Evolutionary conservation across 768 basidiomycete species (phyloP).

Genomic region (Scleroderma citrinum): DNA sequence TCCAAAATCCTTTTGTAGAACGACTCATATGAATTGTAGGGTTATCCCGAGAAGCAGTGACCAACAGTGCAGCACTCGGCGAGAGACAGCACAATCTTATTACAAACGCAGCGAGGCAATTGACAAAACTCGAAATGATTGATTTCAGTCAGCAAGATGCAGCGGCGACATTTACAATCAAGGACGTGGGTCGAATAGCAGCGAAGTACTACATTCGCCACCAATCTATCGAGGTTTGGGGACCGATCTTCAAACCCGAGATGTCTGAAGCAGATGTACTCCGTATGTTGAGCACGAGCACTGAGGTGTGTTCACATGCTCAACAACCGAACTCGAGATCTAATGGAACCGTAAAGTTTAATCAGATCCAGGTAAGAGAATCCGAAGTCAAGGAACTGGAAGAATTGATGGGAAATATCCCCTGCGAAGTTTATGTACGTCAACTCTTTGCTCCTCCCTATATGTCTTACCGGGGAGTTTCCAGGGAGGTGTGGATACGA

Average conservation of each 20-base stretch:
- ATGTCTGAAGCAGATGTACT: constrained; percentile 96
- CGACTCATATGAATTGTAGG: constrained; percentile 40
- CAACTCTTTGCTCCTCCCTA: not conserved
- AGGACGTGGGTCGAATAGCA: constrained; percentile 93
- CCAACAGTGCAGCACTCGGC: constrained; percentile 69
- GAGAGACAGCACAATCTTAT: constrained; percentile 67
- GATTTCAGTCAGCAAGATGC: constrained; percentile 46
- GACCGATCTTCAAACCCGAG: constrained; percentile 61
- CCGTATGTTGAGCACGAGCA: constrained; percentile 79
- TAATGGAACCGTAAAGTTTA: constrained; percentile 52
- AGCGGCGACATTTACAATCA: constrained; percentile 58
- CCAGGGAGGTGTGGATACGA: constrained; percentile 60
- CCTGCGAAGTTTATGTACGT: constrained; percentile 76
- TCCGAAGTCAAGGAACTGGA: constrained; percentile 83
- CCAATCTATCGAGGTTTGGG: constrained; percentile 83
- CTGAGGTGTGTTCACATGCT: constrained; percentile 55
- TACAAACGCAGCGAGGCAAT: constrained; percentile 53
- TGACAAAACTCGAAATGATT: constrained; percentile 78
- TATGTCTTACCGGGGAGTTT: not conserved
- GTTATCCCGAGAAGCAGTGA: constrained; percentile 58
- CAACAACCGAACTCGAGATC: not conserved
- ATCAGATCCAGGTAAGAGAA: constrained; percentile 92
- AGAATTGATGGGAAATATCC: constrained; percentile 56
- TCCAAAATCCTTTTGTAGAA: not conserved
- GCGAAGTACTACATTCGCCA: constrained; percentile 94